Percentiles rank a stretch among this genome's conserved stretches.
Evolutionary conservation across 331 rosid species (phyloP).

Genomic region (Acacia pycnantha): DNA sequence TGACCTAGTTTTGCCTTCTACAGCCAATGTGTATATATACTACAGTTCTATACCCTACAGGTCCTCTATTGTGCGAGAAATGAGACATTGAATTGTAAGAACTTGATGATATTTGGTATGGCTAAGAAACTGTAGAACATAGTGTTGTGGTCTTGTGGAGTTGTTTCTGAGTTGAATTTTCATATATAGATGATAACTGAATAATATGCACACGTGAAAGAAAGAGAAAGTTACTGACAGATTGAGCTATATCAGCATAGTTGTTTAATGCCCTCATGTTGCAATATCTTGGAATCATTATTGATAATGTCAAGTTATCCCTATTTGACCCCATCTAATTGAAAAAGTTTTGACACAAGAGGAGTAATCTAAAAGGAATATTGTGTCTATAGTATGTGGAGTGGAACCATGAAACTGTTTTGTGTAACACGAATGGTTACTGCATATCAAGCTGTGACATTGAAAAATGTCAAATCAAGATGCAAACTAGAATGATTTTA

Average conservation of each 20-base stretch:
- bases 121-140: background rate
- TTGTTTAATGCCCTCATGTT: conserved; percentile 13
- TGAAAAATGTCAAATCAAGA: background rate
- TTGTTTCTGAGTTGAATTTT: background rate
- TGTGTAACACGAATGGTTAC: background rate
- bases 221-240: background rate
- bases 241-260: conserved; percentile 11
- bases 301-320: background rate
- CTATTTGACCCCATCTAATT: background rate
- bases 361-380: background rate
- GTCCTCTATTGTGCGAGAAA: background rate
- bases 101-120: background rate
- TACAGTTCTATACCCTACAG: background rate
- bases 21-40: background rate
- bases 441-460: conserved; percentile 11
- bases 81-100: background rate
- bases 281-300: background rate
- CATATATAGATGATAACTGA: background rate
- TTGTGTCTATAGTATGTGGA: background rate
- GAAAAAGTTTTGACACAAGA: background rate
- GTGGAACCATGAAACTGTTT: conserved; percentile 1
- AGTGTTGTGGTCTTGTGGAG: background rate
- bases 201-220: background rate
- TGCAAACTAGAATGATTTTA: background rate
- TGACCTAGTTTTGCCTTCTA: background rate